These are phyloP conservation scores for Pythium insidiosum DNA, from an alignment of 352 stramenopile species.

Conservation along the genomic window DNA sequence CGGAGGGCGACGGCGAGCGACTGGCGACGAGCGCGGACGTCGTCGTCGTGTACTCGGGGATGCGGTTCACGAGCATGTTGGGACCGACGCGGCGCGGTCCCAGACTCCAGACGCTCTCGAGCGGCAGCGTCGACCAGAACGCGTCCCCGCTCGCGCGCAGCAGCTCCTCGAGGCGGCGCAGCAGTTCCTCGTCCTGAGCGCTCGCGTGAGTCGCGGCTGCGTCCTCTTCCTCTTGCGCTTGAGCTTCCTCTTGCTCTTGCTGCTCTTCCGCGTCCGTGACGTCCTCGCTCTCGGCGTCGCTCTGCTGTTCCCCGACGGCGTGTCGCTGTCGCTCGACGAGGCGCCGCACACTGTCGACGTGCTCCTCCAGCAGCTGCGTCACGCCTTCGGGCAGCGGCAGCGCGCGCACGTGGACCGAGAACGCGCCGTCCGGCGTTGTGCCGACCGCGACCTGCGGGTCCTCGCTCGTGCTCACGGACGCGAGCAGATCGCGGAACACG, in stretches of 20 bases:
- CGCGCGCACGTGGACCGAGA: slow-evolving; percentile 72
- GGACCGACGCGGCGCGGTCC: slow-evolving; percentile 62
- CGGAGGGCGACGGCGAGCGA: neutral
- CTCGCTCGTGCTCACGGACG: slow-evolving; percentile 7
- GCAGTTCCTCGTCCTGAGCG: neutral
- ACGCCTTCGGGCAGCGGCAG: slow-evolving; percentile 62
- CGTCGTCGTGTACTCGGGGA: slow-evolving; percentile 25
- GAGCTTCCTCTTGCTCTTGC: neutral
- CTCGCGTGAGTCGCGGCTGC: slow-evolving; percentile 7
- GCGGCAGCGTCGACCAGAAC: slow-evolving; percentile 44
- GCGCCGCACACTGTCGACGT: slow-evolving; percentile 33
- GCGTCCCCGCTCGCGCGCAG: slow-evolving; percentile 32
- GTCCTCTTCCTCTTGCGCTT: neutral
- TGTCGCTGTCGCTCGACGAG: too few species aligned
- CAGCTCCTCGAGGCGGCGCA: slow-evolving; percentile 25
- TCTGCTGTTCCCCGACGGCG: slow-evolving; percentile 3
- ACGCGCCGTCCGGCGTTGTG: slow-evolving; percentile 56
- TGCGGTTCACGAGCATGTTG: slow-evolving; percentile 76
- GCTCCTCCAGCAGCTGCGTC: slow-evolving; percentile 71
- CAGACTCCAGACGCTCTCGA: slow-evolving; percentile 66
- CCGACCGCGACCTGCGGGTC: slow-evolving; percentile 32
- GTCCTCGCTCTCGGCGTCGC: neutral
- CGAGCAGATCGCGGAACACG: slow-evolving; percentile 63
- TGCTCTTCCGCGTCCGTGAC: too few species aligned
- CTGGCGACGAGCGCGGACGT: neutral